A percentile compares a stretch with the other conserved stretches of the same genome.
These are phyloP conservation scores for Colletotrichum euphorbiae DNA, from an alignment of 2,329 filamentous ascomycete genomes.

Conservation along the genomic window DNA sequence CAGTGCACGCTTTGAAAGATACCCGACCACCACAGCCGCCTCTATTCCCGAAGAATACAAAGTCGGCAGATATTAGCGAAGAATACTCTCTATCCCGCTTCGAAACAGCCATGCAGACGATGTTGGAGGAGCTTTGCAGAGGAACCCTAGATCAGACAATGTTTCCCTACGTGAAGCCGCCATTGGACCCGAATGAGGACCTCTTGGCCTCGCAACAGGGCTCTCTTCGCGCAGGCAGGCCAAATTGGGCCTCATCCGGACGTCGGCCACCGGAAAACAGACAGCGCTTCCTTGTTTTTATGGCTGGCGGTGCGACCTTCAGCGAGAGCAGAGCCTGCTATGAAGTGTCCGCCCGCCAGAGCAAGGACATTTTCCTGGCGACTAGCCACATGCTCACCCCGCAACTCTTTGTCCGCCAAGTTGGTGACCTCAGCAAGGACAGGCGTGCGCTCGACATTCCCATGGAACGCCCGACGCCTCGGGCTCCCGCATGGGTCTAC, in stretches of 20 bases:
- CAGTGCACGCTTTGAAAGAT: constrained; percentile 77
- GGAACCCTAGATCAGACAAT: constrained; percentile 73
- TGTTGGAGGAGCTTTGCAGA: constrained; percentile 80
- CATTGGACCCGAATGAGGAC: constrained; percentile 72
- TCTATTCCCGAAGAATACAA: constrained; percentile 77
- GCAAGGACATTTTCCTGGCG: constrained; percentile 86
- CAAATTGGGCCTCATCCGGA: constrained; percentile 92
- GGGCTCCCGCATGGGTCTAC: constrained; percentile 87
- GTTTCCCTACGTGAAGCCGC: constrained; percentile 81
- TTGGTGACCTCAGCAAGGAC: constrained; percentile 82
- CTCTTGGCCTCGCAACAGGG: constrained; percentile 69
- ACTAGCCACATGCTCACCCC: constrained; percentile 95
- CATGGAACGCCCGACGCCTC: constrained; percentile 81
- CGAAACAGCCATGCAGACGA: constrained; percentile 81
- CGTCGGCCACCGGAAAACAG: constrained; percentile 80
- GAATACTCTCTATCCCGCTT: constrained; percentile 90
- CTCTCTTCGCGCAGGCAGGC: constrained; percentile 90
- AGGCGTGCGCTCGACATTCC: constrained; percentile 84
- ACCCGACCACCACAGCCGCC: constrained; percentile 72
- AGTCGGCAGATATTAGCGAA: constrained; percentile 68
- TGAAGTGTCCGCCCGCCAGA: constrained; percentile 78
- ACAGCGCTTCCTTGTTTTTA: constrained; percentile 91
- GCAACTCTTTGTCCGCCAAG: constrained; percentile 82
- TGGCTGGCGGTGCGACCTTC: constrained; percentile 95
- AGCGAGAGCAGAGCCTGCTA: constrained; percentile 92